Evolutionary conservation across 495 filamentous ascomycete genomes (phyloP).

Genomic region (Stereocaulon alpinum): DNA sequence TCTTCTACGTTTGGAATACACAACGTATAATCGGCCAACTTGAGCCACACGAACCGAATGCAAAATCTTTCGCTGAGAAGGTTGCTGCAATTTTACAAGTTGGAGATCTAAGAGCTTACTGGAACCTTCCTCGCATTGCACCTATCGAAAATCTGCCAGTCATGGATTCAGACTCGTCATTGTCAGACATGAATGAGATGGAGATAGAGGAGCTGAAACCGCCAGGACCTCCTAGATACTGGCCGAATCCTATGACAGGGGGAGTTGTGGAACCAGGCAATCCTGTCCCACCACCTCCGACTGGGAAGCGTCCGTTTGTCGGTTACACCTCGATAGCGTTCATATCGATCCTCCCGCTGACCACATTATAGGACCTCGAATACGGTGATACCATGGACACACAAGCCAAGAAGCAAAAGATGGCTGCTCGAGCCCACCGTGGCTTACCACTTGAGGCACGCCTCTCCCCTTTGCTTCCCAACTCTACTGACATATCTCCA

Average conservation of each 20-base stretch:
- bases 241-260: slow-evolving; percentile 8
- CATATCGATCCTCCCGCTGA: not conserved
- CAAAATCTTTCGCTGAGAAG: slow-evolving; percentile 38
- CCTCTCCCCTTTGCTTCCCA: not conserved
- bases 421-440: slow-evolving; percentile 8
- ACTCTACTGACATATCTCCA: not conserved
- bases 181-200: slow-evolving; percentile 15
- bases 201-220: slow-evolving; percentile 5
- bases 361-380: slow-evolving; percentile 15
- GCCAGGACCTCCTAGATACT: slow-evolving; percentile 13
- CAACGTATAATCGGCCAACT: slow-evolving; percentile 39
- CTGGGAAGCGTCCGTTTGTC: slow-evolving; percentile 17
- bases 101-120: slow-evolving; percentile 29
- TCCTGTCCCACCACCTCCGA: not conserved
- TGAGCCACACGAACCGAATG: slow-evolving; percentile 35
- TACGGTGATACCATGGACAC: slow-evolving; percentile 9
- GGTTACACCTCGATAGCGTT: not conserved
- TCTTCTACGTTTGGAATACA: slow-evolving; percentile 33
- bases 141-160: slow-evolving; percentile 25
- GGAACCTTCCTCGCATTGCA: slow-evolving; percentile 37
- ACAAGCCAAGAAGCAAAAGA: slow-evolving; percentile 20
- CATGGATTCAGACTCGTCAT: slow-evolving; percentile 20
- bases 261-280: not conserved
- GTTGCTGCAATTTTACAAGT: slow-evolving; percentile 30
- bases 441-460: slow-evolving; percentile 5